A percentile compares a stretch with the other conserved stretches of the same genome.
phyloP scores from a whole-genome alignment of 2,329 filamentous ascomycete genomes.

The Ampelomyces quisqualis region DNA sequence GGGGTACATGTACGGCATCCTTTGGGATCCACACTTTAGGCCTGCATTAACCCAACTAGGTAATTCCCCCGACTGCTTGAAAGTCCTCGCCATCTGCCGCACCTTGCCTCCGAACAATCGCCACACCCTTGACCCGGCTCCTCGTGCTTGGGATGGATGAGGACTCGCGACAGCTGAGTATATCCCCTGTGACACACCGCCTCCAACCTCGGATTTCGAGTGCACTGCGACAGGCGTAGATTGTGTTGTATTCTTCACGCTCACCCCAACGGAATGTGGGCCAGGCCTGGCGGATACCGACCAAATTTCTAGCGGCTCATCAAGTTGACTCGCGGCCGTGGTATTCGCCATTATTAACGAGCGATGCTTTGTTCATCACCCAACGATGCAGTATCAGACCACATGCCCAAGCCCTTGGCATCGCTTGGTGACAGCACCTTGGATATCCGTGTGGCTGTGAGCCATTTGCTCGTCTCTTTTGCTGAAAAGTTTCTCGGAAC shows the following conservation, averaged over 20 bases:
- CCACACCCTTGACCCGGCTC: neutral
- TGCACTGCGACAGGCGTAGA: too few relatives aligned
- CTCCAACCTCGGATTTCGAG: neutral
- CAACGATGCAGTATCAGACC: slow-evolving; percentile 1
- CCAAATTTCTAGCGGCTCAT: neutral
- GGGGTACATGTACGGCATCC: slow-evolving; percentile 4
- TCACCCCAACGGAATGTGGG: too few relatives aligned
- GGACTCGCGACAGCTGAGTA: neutral
- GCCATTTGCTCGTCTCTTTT: slow-evolving; percentile 3
- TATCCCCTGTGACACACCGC: neutral
- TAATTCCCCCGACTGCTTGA: slow-evolving; percentile 2
- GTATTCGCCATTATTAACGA: too few relatives aligned
- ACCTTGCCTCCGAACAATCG: neutral
- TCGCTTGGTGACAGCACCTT: neutral
- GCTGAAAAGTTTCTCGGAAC: too few relatives aligned
- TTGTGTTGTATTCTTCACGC: too few relatives aligned
- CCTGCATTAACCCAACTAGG: slow-evolving; percentile 3
- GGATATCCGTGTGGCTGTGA: slow-evolving; percentile 2
- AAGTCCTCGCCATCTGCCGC: neutral
- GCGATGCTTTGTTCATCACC: too few relatives aligned
- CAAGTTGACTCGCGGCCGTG: neutral
- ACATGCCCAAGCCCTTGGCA: neutral
- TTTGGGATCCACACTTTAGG: slow-evolving; percentile 2
- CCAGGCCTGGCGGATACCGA: neutral
- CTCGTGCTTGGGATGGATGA: neutral